These are phyloP conservation scores for Cinchona pubescens DNA, from an alignment of 257 asterid genomes.

Conservation along the genomic window DNA sequence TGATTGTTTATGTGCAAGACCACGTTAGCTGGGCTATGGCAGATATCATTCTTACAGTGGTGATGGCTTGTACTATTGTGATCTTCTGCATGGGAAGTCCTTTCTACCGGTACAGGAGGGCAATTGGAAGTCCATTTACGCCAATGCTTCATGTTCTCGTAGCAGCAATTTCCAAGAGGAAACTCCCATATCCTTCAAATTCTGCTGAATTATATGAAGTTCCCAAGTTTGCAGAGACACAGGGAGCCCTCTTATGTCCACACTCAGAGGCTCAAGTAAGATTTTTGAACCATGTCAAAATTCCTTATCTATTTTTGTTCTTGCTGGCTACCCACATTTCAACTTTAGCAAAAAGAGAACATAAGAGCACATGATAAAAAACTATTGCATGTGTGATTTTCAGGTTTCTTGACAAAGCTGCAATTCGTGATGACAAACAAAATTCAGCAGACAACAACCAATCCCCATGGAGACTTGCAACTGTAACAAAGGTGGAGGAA, in stretches of 20 bases:
- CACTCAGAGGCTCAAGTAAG: conserved; percentile 54
- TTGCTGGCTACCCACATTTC: background rate
- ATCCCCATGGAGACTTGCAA: conserved; percentile 57
- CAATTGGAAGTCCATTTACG: conserved; percentile 67
- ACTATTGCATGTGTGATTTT: background rate
- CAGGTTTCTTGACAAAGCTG: conserved; percentile 90
- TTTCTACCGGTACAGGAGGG: conserved; percentile 54
- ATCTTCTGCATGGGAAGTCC: conserved; percentile 57
- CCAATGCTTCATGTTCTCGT: conserved; percentile 65
- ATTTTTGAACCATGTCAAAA: background rate
- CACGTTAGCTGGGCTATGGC: conserved; percentile 73
- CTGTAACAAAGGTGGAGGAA: conserved; percentile 69
- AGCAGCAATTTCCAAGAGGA: conserved; percentile 66
- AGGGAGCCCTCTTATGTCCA: conserved; percentile 62
- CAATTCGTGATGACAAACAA: conserved; percentile 44
- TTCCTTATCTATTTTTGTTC: background rate
- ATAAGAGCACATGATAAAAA: background rate
- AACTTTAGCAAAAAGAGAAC: background rate
- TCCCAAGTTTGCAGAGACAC: conserved; percentile 35
- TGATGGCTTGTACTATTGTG: conserved; percentile 43
- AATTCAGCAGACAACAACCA: conserved; percentile 20
- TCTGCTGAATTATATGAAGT: conserved; percentile 58
- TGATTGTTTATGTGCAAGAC: conserved; percentile 65
- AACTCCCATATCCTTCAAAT: conserved; percentile 39
- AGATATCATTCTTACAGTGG: conserved; percentile 51